Evolutionary conservation across 306 rosid genomes (phyloP).

Genomic region (Trichosanthes cucumerina): DNA sequence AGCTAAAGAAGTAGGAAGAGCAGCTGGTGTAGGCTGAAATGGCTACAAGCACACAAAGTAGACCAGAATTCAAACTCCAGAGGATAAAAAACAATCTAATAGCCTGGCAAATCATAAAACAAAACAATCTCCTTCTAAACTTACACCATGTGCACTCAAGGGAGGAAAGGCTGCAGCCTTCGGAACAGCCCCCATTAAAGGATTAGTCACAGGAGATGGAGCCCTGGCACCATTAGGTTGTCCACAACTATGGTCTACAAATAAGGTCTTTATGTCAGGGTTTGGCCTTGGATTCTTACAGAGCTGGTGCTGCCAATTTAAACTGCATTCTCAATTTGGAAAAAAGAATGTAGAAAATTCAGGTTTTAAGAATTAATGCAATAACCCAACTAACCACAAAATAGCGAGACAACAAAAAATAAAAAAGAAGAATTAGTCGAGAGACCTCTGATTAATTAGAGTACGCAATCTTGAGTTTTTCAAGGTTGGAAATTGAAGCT

Average conservation of each 20-base stretch:
- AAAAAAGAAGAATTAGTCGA: conserved; percentile 7
- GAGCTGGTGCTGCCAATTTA: conserved; percentile 99
- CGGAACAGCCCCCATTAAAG: conserved; percentile 84
- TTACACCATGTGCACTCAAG: conserved; percentile 89
- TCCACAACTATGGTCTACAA: conserved; percentile 95
- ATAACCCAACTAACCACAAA: conserved; percentile 4
- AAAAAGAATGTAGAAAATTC: conserved; percentile 4
- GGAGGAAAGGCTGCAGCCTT: conserved; percentile 93
- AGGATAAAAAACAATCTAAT: background rate
- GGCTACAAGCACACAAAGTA: conserved; percentile 45
- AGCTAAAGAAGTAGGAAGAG: conserved; percentile 85
- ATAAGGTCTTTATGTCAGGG: conserved; percentile 97
- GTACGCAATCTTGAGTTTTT: conserved; percentile 96
- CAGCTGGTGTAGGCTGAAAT: conserved; percentile 80
- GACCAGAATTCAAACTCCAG: conserved; percentile 21
- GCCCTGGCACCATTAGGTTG: conserved; percentile 99
- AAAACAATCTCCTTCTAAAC: conserved; percentile 21
- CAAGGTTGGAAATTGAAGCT: conserved; percentile 92
- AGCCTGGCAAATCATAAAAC: background rate
- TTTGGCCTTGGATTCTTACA: conserved; percentile 97
- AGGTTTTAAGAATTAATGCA: conserved; percentile 1
- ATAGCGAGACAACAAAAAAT: background rate
- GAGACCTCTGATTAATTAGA: conserved; percentile 90
- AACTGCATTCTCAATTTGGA: conserved; percentile 42
- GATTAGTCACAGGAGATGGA: conserved; percentile 97